Base-by-base conservation (phyloP, 257 asterid genomes). In the Nicotiana attenuata region DNA sequence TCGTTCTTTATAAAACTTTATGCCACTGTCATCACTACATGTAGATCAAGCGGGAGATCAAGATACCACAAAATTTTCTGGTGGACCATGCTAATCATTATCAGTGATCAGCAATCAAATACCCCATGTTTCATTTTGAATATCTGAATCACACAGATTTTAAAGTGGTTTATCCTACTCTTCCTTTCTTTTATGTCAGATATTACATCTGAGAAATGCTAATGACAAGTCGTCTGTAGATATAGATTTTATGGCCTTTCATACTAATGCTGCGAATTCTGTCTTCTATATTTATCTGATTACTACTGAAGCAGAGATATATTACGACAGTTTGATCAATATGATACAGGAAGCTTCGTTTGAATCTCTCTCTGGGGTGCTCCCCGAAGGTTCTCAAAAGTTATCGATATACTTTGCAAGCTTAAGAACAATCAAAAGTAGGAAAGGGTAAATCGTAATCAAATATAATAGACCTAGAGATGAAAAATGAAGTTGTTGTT, bases 21-120 rank as follows among this genome's bases (percentile, higher is more conserved):
- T 17, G 5, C 60, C 7, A n/a, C 9, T 11, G 10, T 85, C 69
- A 29, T 55, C 65, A 28, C 78, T 67, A 68, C 76, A 61, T 90
- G 92, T 95, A 95, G 98, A 92, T 95, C 87, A 92, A 92, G 87
- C 90, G 99, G 93, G 99, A 95, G 92, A 92, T 93, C 76, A 95
- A 93, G 85, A 93, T 95, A 81, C 89, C 93, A 14, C 97, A 95
- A 91, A 92, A 92, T 88, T 93, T 29, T 93, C 92, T 82, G 98
- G 97, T 28, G 98, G 98, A 80, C 98, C 97, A 61, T 95, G 95
- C 93, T 93, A 45, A 97, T 93, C 88, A 89, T 93, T 81, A 97
- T 95, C 41, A 93, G 97, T 85, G 98, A 95, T 85, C 98, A 91
- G 85, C 97, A 93, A 82, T 95, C 98, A 45, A 93, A 93, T 90